Conservation (phyloP, 257 asterid species). For the Nicotiana tomentosiformis region DNA sequence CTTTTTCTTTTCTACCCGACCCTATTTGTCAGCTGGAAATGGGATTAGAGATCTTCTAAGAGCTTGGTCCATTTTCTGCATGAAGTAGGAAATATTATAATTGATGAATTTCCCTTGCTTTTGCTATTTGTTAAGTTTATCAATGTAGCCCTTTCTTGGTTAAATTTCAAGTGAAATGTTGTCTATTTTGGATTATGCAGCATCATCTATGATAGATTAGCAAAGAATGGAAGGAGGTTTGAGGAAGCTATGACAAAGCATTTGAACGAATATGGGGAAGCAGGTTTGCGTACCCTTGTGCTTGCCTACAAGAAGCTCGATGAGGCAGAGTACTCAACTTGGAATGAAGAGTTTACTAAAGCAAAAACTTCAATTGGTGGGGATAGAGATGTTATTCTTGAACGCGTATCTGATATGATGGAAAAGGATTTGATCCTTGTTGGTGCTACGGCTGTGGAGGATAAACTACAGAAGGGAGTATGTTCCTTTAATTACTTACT, state of each 20-base stretch:
- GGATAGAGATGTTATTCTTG: slow-evolving; percentile 86
- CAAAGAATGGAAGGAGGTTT: slow-evolving; percentile 62
- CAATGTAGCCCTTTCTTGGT: background rate
- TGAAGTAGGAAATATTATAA: background rate
- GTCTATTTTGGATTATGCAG: slow-evolving; percentile 38
- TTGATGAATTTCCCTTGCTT: slow-evolving; percentile 1
- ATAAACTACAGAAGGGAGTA: slow-evolving; percentile 98
- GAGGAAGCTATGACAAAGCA: slow-evolving; percentile 72
- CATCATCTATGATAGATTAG: slow-evolving; percentile 86
- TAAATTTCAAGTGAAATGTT: slow-evolving; percentile 4
- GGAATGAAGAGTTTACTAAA: slow-evolving; percentile 83
- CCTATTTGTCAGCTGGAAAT: background rate
- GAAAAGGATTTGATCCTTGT: slow-evolving; percentile 88
- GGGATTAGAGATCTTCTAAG: background rate
- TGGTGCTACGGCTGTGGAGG: slow-evolving; percentile 99
- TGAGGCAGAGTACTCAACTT: slow-evolving; percentile 65
- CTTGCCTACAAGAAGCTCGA: slow-evolving; percentile 89
- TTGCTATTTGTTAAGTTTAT: slow-evolving; percentile 3
- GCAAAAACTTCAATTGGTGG: slow-evolving; percentile 80
- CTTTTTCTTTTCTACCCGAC: background rate
- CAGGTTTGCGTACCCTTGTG: slow-evolving; percentile 90
- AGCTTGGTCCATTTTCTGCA: background rate
- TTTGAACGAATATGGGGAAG: slow-evolving; percentile 91
- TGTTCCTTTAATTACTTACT: slow-evolving; percentile 4
- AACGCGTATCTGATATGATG: slow-evolving; percentile 77